phyloP scores from a whole-genome alignment of 805 yeast genomes.

The Yamadazyma philogaea region DNA sequence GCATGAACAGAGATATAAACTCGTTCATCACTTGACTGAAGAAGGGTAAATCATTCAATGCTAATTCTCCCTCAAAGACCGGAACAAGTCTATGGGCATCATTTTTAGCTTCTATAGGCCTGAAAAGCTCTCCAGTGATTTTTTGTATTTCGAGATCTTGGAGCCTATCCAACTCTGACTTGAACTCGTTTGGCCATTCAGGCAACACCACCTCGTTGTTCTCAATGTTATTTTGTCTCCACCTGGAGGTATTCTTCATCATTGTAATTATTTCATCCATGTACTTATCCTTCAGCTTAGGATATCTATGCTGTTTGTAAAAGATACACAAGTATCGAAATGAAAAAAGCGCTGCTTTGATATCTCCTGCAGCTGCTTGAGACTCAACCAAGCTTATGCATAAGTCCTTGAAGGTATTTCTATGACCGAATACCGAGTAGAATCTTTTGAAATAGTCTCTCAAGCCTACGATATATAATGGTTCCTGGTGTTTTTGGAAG shows the following conservation, averaged over 20 bases:
- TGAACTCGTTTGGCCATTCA: slow-evolving; percentile 4
- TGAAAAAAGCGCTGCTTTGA: slow-evolving; percentile 20
- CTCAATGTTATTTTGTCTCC: slow-evolving; percentile 24
- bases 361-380: slow-evolving; percentile 20
- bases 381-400: slow-evolving; percentile 30
- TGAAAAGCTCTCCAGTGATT: slow-evolving; percentile 12
- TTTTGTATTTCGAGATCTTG: slow-evolving; percentile 8
- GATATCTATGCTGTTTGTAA: slow-evolving; percentile 21
- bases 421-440: slow-evolving; percentile 33
- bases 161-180: slow-evolving; percentile 12
- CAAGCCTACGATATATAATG: slow-evolving; percentile 27
- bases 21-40: slow-evolving; percentile 22
- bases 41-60: slow-evolving; percentile 29
- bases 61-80: slow-evolving; percentile 26
- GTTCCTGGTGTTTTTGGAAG: slow-evolving; percentile 26
- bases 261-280: slow-evolving; percentile 7
- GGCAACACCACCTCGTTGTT: slow-evolving; percentile 14
- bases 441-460: slow-evolving; percentile 35
- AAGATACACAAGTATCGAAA: slow-evolving; percentile 21
- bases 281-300: slow-evolving; percentile 10
- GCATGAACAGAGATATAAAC: slow-evolving; percentile 15
- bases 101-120: slow-evolving; percentile 23
- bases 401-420: slow-evolving; percentile 25
- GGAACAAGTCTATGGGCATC: slow-evolving; percentile 19
- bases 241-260: slow-evolving; percentile 12